Percentiles rank a stretch among this genome's conserved stretches.
These are phyloP conservation scores for Coleophoma eucalyptorum DNA, from an alignment of 2,329 filamentous ascomycete genomes.

Conservation along the genomic window DNA sequence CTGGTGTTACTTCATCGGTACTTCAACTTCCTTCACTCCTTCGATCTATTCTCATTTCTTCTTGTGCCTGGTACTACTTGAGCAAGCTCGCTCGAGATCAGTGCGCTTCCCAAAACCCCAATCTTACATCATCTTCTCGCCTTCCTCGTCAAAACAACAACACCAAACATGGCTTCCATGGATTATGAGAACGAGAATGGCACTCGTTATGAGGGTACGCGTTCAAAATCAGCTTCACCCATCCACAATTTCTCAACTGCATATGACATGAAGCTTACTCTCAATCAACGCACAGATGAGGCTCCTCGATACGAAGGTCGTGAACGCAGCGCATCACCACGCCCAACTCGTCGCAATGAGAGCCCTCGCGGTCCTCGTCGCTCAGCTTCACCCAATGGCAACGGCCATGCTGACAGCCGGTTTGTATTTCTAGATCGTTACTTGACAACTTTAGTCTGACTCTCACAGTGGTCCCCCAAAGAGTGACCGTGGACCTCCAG, in stretches of 20 bases:
- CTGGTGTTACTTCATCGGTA: background rate
- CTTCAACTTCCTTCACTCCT: background rate
- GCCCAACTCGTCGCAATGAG: slow-evolving; percentile 53
- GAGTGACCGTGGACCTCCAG: slow-evolving; percentile 41
- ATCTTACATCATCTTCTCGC: background rate
- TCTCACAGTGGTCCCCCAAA: slow-evolving; percentile 43
- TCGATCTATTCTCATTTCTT: background rate
- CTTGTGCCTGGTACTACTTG: background rate
- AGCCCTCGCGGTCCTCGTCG: slow-evolving; percentile 52
- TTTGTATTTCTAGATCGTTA: slow-evolving; percentile 25
- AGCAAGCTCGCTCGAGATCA: background rate
- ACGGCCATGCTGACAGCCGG: slow-evolving; percentile 42
- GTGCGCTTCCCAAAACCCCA: background rate
- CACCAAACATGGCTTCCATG: slow-evolving; percentile 50
- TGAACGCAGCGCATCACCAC: slow-evolving; percentile 63
- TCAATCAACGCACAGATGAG: slow-evolving; percentile 45
- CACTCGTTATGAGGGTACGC: slow-evolving; percentile 61
- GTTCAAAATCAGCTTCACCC: background rate
- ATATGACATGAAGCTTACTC: background rate
- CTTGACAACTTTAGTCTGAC: slow-evolving; percentile 2
- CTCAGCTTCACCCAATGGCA: slow-evolving; percentile 56
- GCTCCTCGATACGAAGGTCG: slow-evolving; percentile 63
- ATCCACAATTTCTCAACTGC: background rate
- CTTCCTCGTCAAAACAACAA: slow-evolving; percentile 8
- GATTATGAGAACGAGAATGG: slow-evolving; percentile 67